Conservation (phyloP, 2,329 filamentous ascomycete genomes). For the Diaporthe capsici region DNA sequence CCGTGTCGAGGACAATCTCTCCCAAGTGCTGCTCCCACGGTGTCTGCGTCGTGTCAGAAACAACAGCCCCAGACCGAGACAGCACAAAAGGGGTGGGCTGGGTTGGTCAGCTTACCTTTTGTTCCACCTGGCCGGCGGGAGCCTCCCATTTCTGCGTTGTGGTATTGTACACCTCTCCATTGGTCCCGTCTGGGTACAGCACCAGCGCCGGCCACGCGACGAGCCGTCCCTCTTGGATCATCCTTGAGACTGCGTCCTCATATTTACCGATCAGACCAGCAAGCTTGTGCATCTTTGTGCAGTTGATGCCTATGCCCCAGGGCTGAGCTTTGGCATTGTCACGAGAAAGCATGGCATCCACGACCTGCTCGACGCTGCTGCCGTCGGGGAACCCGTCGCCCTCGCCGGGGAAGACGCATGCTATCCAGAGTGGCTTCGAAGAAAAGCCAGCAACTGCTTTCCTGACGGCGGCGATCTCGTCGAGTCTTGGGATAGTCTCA, state of each 20-base stretch:
- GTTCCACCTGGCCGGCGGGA: slow-evolving; percentile 48
- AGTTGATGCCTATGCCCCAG: slow-evolving; percentile 78
- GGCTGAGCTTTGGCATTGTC: slow-evolving; percentile 54
- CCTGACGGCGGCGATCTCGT: slow-evolving; percentile 73
- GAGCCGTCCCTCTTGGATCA: slow-evolving; percentile 54
- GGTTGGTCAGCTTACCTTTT: slow-evolving; percentile 45
- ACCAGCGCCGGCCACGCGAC: slow-evolving; percentile 67
- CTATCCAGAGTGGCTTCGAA: slow-evolving; percentile 68
- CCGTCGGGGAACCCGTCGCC: slow-evolving; percentile 70
- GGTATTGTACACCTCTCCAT: slow-evolving; percentile 77
- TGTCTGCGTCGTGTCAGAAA: slow-evolving; percentile 42
- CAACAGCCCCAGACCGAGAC: neutral
- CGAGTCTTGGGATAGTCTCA: slow-evolving; percentile 75
- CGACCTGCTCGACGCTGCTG: slow-evolving; percentile 58
- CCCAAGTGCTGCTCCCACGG: slow-evolving; percentile 64
- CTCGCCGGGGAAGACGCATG: slow-evolving; percentile 72
- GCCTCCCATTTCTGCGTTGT: slow-evolving; percentile 71
- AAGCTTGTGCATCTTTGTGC: slow-evolving; percentile 76
- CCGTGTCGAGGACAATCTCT: slow-evolving; percentile 55
- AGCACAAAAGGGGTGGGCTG: neutral
- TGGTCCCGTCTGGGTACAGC: slow-evolving; percentile 78
- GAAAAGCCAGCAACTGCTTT: slow-evolving; percentile 53
- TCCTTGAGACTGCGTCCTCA: slow-evolving; percentile 60
- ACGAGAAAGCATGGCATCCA: slow-evolving; percentile 54
- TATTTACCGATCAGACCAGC: slow-evolving; percentile 67